A percentile compares a stretch with the other conserved stretches of the same genome.
phyloP scores from a whole-genome alignment of 1,284 basidiomycete genomes.

The Marasmius tenuissimus region DNA sequence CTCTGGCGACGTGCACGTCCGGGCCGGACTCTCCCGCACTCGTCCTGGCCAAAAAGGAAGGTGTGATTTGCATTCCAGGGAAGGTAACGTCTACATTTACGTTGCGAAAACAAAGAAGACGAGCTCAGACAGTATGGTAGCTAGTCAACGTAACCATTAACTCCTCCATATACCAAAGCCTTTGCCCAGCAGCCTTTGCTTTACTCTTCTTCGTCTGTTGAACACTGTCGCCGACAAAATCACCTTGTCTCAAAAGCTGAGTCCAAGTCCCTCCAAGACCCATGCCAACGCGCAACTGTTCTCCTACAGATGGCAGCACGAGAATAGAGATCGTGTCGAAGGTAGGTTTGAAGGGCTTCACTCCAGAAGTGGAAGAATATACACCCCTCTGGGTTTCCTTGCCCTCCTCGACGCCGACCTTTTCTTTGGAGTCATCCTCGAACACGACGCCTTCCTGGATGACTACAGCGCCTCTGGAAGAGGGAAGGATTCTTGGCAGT shows the following conservation, averaged over 20 bases:
- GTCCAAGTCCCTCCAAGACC: constrained; percentile 13
- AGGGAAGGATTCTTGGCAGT: neutral
- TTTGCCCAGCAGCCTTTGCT: neutral
- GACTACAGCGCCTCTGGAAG: constrained; percentile 3
- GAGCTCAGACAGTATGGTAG: constrained; percentile 9
- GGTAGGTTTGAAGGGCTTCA: constrained; percentile 7
- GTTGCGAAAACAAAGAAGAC: neutral
- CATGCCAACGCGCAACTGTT: constrained; percentile 10
- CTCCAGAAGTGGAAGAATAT: constrained; percentile 3
- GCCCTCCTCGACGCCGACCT: constrained; percentile 5
- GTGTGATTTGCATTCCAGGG: neutral
- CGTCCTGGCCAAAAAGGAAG: too few species aligned
- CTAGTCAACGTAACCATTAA: constrained; percentile 9
- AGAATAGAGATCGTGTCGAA: constrained; percentile 8
- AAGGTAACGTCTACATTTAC: neutral
- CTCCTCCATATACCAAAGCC: constrained; percentile 12
- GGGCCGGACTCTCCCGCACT: too few species aligned
- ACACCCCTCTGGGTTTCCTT: neutral
- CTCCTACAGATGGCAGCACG: constrained; percentile 1
- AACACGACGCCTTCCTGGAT: neutral
- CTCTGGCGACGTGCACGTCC: too few species aligned
- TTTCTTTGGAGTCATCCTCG: neutral
- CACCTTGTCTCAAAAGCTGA: constrained; percentile 8
- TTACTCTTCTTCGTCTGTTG: neutral
- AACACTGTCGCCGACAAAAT: neutral